These are phyloP conservation scores for Aristolochia contorta DNA, from an alignment of 164 flowering plant species.

Conservation along the genomic window DNA sequence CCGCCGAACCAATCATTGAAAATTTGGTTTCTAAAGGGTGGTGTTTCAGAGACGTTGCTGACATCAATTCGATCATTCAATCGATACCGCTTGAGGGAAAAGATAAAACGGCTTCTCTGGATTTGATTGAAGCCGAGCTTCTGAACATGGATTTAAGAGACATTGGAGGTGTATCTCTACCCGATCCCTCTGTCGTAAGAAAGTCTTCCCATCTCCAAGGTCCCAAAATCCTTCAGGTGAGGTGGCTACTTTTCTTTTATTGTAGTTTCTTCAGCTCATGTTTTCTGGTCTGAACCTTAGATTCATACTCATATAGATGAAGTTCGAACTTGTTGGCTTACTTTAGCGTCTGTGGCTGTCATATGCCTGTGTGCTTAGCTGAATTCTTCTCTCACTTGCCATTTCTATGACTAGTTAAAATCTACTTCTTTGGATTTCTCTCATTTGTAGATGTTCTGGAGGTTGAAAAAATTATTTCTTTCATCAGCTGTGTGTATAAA, in stretches of 20 bases:
- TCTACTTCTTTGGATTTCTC: too few relatives aligned
- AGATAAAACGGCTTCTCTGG: slow-evolving; percentile 13
- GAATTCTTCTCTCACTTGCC: too few relatives aligned
- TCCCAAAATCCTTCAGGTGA: slow-evolving; percentile 77
- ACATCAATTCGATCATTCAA: slow-evolving; percentile 20
- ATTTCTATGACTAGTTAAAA: too few relatives aligned
- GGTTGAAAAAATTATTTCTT: too few relatives aligned
- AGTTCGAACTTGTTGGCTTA: too few relatives aligned
- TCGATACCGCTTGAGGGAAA: slow-evolving; percentile 17
- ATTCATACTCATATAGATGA: too few relatives aligned
- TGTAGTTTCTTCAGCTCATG: not conserved
- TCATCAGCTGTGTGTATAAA: too few relatives aligned
- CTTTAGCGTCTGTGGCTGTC: too few relatives aligned
- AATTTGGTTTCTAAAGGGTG: slow-evolving; percentile 54
- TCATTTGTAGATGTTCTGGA: too few relatives aligned
- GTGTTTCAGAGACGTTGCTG: slow-evolving; percentile 43
- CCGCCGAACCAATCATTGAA: slow-evolving; percentile 18
- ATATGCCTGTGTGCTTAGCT: too few relatives aligned
- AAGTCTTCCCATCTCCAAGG: slow-evolving; percentile 47
- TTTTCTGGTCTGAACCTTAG: too few relatives aligned
- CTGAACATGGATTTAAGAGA: slow-evolving; percentile 57
- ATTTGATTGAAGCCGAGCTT: slow-evolving; percentile 55
- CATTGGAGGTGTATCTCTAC: slow-evolving; percentile 66
- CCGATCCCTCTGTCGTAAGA: slow-evolving; percentile 39
- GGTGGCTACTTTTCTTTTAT: not conserved